Evolutionary conservation across 2,329 filamentous ascomycete genomes (phyloP).

Genomic region (Raffaelea ambrosiae): DNA sequence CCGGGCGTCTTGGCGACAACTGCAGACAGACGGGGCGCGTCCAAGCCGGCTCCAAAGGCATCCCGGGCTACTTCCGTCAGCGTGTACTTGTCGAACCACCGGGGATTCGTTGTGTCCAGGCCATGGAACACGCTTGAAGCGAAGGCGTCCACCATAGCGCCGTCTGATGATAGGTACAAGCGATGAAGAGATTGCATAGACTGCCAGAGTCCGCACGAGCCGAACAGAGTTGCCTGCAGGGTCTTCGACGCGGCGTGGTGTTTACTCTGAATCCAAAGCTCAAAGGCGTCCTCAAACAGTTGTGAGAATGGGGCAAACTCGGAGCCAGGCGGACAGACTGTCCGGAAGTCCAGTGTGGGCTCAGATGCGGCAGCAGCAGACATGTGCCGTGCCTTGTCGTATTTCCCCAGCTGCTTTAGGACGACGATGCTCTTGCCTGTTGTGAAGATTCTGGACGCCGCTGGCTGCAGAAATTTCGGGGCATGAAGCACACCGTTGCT

Average conservation of each 20-base stretch:
- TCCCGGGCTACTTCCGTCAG: conserved; percentile 71
- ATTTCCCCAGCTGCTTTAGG: conserved; percentile 60
- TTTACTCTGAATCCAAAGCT: conserved; percentile 68
- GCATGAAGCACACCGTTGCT: conserved; percentile 54
- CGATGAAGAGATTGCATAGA: conserved; percentile 59
- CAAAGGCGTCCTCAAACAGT: conserved; percentile 62
- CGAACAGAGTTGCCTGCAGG: conserved; percentile 58
- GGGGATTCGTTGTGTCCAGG: conserved; percentile 50
- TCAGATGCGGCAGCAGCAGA: conserved; percentile 24
- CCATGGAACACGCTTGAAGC: conserved; percentile 64
- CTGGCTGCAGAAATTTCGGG: conserved; percentile 65
- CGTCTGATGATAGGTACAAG: conserved; percentile 71
- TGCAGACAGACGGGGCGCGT: conserved; percentile 25
- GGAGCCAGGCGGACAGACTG: conserved; percentile 39
- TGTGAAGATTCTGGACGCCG: conserved; percentile 67
- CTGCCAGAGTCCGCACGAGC: conserved; percentile 57
- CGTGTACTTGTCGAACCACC: conserved; percentile 75
- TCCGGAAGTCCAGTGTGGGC: conserved; percentile 45
- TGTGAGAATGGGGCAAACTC: conserved; percentile 63
- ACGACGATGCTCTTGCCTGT: conserved; percentile 85
- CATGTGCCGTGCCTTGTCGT: conserved; percentile 26
- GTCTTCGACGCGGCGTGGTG: conserved; percentile 60
- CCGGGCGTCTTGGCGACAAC: not conserved
- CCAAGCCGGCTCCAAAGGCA: conserved; percentile 50
- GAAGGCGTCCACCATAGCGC: conserved; percentile 57